Conservation (phyloP, 192 early-diverging fungal genomes). For the Chytriomyces confervae region DNA sequence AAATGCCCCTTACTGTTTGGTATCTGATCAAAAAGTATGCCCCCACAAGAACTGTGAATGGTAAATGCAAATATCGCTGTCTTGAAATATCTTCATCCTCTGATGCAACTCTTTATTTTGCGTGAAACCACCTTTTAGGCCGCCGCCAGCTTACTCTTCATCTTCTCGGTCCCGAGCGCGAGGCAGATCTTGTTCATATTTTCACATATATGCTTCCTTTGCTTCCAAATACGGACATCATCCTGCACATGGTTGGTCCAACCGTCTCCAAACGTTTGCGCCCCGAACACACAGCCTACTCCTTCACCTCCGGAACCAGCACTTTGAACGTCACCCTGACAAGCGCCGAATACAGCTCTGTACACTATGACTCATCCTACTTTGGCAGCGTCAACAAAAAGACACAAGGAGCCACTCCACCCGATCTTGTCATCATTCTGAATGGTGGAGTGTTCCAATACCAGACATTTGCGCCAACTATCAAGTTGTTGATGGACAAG, state of each 20-base stretch:
- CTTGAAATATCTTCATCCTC: neutral
- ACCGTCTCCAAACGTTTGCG: constrained; percentile 48
- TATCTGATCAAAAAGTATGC: constrained; percentile 56
- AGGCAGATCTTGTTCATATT: constrained; percentile 53
- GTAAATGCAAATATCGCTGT: constrained; percentile 12
- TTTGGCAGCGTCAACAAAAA: constrained; percentile 36
- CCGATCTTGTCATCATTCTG: constrained; percentile 53
- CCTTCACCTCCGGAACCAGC: constrained; percentile 37
- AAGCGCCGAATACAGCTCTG: constrained; percentile 39
- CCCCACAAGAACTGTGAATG: constrained; percentile 33
- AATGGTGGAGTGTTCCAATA: constrained; percentile 52
- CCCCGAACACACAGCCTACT: constrained; percentile 40
- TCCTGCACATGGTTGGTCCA: constrained; percentile 59
- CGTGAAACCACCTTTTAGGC: constrained; percentile 25
- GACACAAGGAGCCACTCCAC: constrained; percentile 41
- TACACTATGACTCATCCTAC: constrained; percentile 38
- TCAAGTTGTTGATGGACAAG: constrained; percentile 49
- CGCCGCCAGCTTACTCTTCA: constrained; percentile 57
- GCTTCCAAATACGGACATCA: constrained; percentile 58
- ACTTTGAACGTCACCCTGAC: constrained; percentile 52
- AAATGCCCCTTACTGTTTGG: constrained; percentile 59
- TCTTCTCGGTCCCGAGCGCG: constrained; percentile 50
- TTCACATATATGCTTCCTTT: constrained; percentile 55
- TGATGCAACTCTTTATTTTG: neutral
- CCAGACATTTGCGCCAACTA: constrained; percentile 46